phyloP scores from a whole-genome alignment of 2,329 filamentous ascomycete species.

The Neurospora sp. region DNA sequence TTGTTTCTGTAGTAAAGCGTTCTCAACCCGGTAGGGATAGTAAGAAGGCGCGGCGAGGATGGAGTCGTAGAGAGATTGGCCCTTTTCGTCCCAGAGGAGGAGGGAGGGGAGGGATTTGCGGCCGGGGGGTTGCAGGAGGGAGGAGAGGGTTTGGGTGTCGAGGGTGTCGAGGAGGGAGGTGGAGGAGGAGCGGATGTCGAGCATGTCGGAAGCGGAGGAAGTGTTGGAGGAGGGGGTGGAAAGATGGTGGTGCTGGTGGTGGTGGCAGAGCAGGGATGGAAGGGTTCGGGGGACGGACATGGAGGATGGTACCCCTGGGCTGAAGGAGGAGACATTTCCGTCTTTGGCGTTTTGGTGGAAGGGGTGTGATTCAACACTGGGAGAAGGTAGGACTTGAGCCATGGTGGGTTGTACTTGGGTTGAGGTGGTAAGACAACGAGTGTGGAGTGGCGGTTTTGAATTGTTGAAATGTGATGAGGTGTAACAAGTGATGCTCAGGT shows the following conservation, averaged over 20 bases:
- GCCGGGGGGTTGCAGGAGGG: constrained; percentile 1
- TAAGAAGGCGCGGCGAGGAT: constrained; percentile 3
- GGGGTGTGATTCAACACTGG: not conserved
- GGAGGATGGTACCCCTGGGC: not conserved
- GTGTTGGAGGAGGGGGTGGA: not conserved
- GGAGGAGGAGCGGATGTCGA: constrained; percentile 7
- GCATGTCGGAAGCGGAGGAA: not conserved
- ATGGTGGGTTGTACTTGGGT: not conserved
- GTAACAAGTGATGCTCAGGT: not conserved
- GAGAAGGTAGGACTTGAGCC: not conserved
- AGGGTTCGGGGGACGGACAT: not conserved
- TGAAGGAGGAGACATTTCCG: not conserved
- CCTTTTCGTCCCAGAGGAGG: constrained; percentile 9
- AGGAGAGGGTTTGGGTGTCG: constrained; percentile 3
- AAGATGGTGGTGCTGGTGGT: not conserved
- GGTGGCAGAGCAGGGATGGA: not conserved
- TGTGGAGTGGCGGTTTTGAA: not conserved
- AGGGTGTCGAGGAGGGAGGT: constrained; percentile 4
- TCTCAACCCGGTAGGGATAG: constrained; percentile 8
- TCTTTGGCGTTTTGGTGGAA: not conserved
- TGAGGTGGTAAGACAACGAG: not conserved
- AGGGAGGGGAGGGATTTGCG: constrained; percentile 1
- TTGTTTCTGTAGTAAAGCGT: not conserved
- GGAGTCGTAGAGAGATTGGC: constrained; percentile 7
- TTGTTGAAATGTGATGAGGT: not conserved